A percentile compares a stretch with the other conserved stretches of the same genome.
These are phyloP conservation scores for Omphalotus guepiniiformis DNA, from an alignment of 768 basidiomycete genomes.

Conservation along the genomic window DNA sequence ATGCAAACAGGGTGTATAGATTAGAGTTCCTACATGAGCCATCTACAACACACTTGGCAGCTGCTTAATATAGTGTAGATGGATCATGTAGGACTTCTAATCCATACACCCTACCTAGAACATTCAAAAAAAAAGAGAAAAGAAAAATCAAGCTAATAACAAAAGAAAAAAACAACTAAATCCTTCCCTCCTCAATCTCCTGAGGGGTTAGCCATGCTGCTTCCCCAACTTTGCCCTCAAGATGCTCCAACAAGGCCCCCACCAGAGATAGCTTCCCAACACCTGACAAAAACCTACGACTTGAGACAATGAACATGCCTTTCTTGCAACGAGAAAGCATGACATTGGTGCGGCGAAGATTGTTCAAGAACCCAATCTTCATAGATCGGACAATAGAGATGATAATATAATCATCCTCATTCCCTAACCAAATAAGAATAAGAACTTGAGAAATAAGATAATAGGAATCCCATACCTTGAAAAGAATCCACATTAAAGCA, in stretches of 20 bases:
- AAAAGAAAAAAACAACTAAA: not conserved
- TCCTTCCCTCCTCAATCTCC: constrained; percentile 35
- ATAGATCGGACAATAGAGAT: constrained; percentile 63
- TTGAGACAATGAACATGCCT: constrained; percentile 74
- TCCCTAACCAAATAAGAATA: constrained; percentile 42
- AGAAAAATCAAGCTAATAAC: constrained; percentile 9
- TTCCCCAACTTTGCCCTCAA: constrained; percentile 33
- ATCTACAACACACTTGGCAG: too few species aligned
- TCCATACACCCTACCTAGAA: not conserved
- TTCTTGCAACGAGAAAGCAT: constrained; percentile 80
- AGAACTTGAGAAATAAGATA: constrained; percentile 7
- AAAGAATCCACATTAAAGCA: constrained; percentile 86
- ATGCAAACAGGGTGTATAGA: not conserved
- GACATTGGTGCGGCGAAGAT: constrained; percentile 73
- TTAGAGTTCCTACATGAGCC: too few species aligned
- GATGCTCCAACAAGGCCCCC: constrained; percentile 34
- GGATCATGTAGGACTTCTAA: not conserved
- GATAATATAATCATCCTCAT: constrained; percentile 77
- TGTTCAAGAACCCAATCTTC: constrained; percentile 62
- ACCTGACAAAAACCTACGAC: constrained; percentile 53
- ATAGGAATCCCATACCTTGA: constrained; percentile 49
- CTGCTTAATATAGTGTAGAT: too few species aligned
- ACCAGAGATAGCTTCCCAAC: constrained; percentile 45
- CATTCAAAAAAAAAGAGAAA: not conserved
- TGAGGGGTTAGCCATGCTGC: constrained; percentile 34